phyloP scores from a whole-genome alignment of 1,284 basidiomycete genomes.

The Sporisorium exsertum region DNA sequence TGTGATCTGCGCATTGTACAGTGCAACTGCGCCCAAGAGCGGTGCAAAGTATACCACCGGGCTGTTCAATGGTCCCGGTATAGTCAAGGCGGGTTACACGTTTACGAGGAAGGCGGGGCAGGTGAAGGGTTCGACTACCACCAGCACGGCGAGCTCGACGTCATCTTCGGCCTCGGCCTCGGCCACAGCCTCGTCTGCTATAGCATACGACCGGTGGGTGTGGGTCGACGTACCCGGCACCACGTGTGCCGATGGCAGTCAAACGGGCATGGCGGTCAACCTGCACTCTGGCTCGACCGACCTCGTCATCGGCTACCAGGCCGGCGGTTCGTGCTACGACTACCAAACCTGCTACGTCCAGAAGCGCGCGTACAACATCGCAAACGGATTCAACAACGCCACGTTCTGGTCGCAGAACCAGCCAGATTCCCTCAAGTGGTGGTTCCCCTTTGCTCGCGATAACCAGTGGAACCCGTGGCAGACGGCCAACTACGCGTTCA shows the following conservation, averaged over 20 bases:
- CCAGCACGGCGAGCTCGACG: not conserved
- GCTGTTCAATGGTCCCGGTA: slow-evolving; percentile 19
- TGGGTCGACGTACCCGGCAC: slow-evolving; percentile 38
- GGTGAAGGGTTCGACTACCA: not conserved
- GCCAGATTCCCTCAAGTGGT: slow-evolving; percentile 11
- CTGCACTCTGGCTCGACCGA: slow-evolving; percentile 24
- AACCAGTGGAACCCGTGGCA: slow-evolving; percentile 32
- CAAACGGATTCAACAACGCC: slow-evolving; percentile 10
- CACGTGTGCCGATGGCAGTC: slow-evolving; percentile 24
- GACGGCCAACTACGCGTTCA: slow-evolving; percentile 23
- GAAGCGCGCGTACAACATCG: slow-evolving; percentile 29
- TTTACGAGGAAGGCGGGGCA: slow-evolving; percentile 28
- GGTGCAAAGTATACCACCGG: slow-evolving; percentile 24
- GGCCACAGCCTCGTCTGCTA: not conserved
- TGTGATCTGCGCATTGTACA: slow-evolving; percentile 30
- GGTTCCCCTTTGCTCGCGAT: slow-evolving; percentile 31
- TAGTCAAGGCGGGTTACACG: slow-evolving; percentile 24
- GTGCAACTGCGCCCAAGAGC: not conserved
- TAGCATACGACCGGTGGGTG: slow-evolving; percentile 19
- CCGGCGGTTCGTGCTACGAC: slow-evolving; percentile 41
- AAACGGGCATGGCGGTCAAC: slow-evolving; percentile 34
- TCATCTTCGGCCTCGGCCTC: slow-evolving; percentile 3
- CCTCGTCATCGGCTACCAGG: slow-evolving; percentile 23
- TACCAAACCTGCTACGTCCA: slow-evolving; percentile 23
- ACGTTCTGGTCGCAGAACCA: slow-evolving; percentile 21